Base-by-base conservation (phyloP, 1,284 basidiomycete species). In the Boletus coffeatus region DNA sequence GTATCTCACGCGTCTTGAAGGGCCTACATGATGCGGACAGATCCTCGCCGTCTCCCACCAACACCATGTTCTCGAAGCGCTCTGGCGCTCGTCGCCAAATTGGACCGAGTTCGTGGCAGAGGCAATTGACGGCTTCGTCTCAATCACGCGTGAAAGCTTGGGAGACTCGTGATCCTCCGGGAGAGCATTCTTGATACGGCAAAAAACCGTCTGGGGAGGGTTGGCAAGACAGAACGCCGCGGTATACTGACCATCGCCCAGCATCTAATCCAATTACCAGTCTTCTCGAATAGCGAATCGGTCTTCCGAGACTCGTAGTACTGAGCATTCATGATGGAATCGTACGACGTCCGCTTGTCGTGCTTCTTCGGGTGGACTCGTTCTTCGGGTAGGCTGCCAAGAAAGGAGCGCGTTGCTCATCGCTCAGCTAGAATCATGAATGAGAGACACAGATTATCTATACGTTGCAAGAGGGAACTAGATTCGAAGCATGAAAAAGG, bases 401-500 rank as follows among this genome's bases (percentile, higher is more conserved):
- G 71, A 67, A 16, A 72, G 69, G 41, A 41, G 41, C 41, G 41
- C 41, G 41, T 41, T 41, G 16, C 41, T 41, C 41, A 41, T 16
- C 41, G 41, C 41, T 41, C 41, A 41, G 41, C 41, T 16, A 41
- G 41, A 16, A 41, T 41, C 41, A 41, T 41, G 41, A 16, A 41
- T 41, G 41, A 41, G 41, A 41, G 41, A 41, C 41, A 16, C 41
- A 41, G 41, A 41, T 41, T 41, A 41, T 41, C 41, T 41, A 39
- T 71, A 89, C 86, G 96, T 94, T 1, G 87, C 90, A 41, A 98
- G 80, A 21, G 96, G 94, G 80, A 97, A 92, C 68, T 89, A 84
- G 46, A 98, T 41, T 41, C 41, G 80, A 1, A 98, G 82, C 83
- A 93, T 90, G 80, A 97, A 98, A 50, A 98, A 79, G 0, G 93